Conservation (phyloP, 1,284 basidiomycete species). For the Cystobasidium sp. region DNA sequence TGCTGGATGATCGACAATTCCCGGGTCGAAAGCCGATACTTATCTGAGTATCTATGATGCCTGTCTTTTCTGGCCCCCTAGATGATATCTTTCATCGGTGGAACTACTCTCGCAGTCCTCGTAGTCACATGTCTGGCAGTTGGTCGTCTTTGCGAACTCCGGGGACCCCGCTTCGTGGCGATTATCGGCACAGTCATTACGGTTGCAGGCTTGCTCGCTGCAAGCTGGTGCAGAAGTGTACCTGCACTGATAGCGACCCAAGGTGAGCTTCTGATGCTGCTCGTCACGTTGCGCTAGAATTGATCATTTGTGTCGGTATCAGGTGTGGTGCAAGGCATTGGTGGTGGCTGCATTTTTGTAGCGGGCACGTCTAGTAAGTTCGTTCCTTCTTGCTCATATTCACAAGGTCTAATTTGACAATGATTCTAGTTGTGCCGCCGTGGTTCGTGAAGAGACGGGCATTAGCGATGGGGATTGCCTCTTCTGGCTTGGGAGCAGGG, state of each 20-base stretch:
- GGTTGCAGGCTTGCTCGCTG: constrained; percentile 17
- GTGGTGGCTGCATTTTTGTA: constrained; percentile 15
- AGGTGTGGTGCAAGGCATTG: constrained; percentile 16
- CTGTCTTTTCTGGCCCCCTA: neutral
- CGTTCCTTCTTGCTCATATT: neutral
- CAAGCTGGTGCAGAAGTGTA: constrained; percentile 31
- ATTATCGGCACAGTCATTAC: constrained; percentile 12
- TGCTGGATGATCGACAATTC: neutral
- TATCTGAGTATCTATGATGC: no score
- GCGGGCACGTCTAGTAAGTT: constrained; percentile 16
- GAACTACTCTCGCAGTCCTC: constrained; percentile 13
- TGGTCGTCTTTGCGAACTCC: constrained; percentile 35
- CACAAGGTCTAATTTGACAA: neutral
- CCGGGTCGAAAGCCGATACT: neutral
- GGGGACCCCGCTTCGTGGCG: constrained; percentile 17
- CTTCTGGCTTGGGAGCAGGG: constrained; percentile 31
- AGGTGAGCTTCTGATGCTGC: neutral
- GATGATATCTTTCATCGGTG: constrained; percentile 39
- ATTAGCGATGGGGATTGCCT: constrained; percentile 33
- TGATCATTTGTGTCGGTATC: no score
- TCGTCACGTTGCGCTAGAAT: neutral
- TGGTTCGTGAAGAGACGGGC: constrained; percentile 29
- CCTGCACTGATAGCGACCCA: constrained; percentile 31
- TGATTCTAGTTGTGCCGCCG: constrained; percentile 1
- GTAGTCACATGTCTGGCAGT: constrained; percentile 7